Conservation (phyloP, 805 yeast species). For the Yarrowia alimentaria region DNA sequence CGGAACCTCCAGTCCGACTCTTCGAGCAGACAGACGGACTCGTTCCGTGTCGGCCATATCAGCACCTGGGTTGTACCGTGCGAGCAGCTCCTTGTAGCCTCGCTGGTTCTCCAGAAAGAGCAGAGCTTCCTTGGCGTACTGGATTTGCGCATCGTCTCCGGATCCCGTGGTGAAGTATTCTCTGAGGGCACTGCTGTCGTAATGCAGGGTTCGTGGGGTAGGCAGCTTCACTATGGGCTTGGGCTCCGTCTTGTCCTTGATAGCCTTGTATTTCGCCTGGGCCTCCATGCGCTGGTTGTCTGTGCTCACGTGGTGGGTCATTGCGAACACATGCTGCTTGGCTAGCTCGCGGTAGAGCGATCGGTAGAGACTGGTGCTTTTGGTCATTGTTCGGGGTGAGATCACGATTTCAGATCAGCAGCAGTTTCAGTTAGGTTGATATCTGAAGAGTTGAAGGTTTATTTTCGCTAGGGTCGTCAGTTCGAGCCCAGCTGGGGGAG, state of each 20-base stretch:
- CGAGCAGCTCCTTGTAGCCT: constrained; percentile 71
- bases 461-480: too few species aligned
- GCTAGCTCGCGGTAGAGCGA: constrained; percentile 35
- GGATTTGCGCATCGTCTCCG: constrained; percentile 29
- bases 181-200: constrained; percentile 32
- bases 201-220: constrained; percentile 18
- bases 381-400: constrained; percentile 2
- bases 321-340: constrained; percentile 32
- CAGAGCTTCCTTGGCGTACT: constrained; percentile 58
- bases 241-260: constrained; percentile 16
- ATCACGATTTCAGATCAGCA: too few species aligned
- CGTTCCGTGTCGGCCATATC: constrained; percentile 75
- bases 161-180: constrained; percentile 28
- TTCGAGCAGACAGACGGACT: constrained; percentile 73
- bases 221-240: constrained; percentile 14
- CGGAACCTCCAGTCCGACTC: constrained; percentile 82
- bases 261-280: constrained; percentile 26
- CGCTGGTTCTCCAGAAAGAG: constrained; percentile 70
- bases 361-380: constrained; percentile 31
- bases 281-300: constrained; percentile 29
- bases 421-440: too few species aligned
- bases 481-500: too few species aligned
- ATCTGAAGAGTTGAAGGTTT: too few species aligned
- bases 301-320: constrained; percentile 30
- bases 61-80: constrained; percentile 83